Evolutionary conservation across 2,329 filamentous ascomycete species (phyloP), one percentile per base, ranked within the genome.

Genomic region (Cytospora leucostoma): DNA sequence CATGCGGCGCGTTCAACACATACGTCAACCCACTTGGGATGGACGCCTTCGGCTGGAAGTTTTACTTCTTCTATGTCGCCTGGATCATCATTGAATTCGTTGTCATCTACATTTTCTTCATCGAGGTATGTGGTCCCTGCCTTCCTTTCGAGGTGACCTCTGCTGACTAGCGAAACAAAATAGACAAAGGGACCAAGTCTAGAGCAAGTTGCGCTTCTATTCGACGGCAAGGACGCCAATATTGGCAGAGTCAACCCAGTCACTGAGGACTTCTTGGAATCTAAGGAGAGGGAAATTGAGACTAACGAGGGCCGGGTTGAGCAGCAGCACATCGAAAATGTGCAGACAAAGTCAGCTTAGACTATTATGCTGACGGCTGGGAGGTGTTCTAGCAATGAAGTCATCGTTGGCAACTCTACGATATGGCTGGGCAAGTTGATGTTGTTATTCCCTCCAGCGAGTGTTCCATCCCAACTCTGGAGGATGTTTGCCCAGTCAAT

Each of bases 11-110:
- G 52, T 78, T 78, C 68, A 78, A 79, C 66, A 73, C 74, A 60
- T 79, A 76, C 59, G 76, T 76, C 44, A 79, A 78, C 64, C 76
- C 77, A 0, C 72, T 78, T 10, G 77, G 74, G 0, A 71, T 77
- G 8, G 67, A 69, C 0, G 65, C 64, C 0, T 69, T 77, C 27
- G 64, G 66, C 13, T 78, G 77, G 76, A 75, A 70, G 60, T 78
- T 75, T 60, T 78, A 77, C 61, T 70, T 74, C 58, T 70, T 77
- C 7, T 78, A 76, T 59, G 67, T 72, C 55, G 72, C 66, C 19
- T 73, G 73, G 62, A 59, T 74, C 34, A 63, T 68, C 13, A 59
- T 73, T 27, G 72, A 74, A 62, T 59, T 72, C 38, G 57, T 67
- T 8, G 59, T 72, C 37, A 70, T 76, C 32, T 78, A 74, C 62